Base-by-base conservation (phyloP, 176 grass and related monocot species). In the Triticum dicoccoides region DNA sequence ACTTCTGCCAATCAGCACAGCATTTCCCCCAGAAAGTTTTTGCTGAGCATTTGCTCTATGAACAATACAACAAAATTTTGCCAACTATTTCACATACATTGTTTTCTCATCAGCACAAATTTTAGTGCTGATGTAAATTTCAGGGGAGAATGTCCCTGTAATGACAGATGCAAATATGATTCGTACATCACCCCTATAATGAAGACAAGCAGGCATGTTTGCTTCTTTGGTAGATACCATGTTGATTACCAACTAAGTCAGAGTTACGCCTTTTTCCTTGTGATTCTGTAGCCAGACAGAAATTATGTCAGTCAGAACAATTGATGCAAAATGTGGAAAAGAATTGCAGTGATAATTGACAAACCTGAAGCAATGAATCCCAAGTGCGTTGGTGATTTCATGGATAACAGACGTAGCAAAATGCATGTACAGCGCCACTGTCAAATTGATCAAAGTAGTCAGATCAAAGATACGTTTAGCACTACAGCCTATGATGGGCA, bases 321-420 rank as follows among this genome's bases (percentile, higher is more conserved):
- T 30, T 41, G 61, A 61, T 80, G 41, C 52, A 39, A 83, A 76
- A 47, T 2, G n/a, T 61, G 45, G 17, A 73, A 80, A 63, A 37
- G 27, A 83, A 77, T 61, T 65, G 33, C 12, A 81, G 1, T 51
- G 18, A 14, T 17, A 38, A 78, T 37, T 47, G 54, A 89, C 42
- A 64, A 82, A 98, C 94, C 92, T 98, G 92, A 98, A 98, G 90
- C 97, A 98, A 27, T 88, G 93, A 65, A 98, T 98, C 79, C 94
- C 97, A 66, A 98, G 94, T 1, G 94, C 97, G 35, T 94, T 94
- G 29, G 94, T 96, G 42, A 98, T 98, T 89, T 98, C 97, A 86
- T 94, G 89, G 85, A 98, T 94, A 75, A 98, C 97, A 4, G 97
- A 98, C n/a, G 97, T 98, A 68, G 94, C 97, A 87, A 98, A 98